Base-by-base conservation (phyloP, 441 rosid genomes). In the Erodium moschatum region DNA sequence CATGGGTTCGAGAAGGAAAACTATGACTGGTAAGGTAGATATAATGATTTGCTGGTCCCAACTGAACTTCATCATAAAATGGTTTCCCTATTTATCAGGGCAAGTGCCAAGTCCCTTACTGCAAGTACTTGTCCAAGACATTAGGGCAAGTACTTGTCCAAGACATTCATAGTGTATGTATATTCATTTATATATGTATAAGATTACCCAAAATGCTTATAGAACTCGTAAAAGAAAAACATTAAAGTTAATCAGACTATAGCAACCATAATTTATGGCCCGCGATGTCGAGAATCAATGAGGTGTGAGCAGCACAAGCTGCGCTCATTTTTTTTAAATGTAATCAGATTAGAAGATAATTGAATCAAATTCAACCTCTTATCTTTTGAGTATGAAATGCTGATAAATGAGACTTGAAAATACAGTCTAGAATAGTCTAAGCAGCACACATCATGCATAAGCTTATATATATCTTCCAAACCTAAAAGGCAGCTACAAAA, bases 401-500 rank as follows among this genome's bases (percentile, higher is more conserved):
- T 11, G 12, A 40, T 40, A 7, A 7, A 40, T 48, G 16, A 6
- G 61, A 8, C 16, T 54, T 54, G 10, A 54, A 19, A 19, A 56
- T 19, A 56, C 8, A 56, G 1, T 60, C 31, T 60, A 60, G 33
- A 3, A 21, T 54, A 16, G 11, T 54, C 11, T 54, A 54, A 6
- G 61, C 6, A 54, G 24, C 61, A 54, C 9, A 54, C 24, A 5
- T 60, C 64, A 21, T 60, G 24, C 62, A 70, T 75, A 65, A 76
- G 73, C 62, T 58, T 60, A 60, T 20, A 60, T 20, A 60, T 60
- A 19, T 10, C 33, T 19, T 21, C 64, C 64, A 44, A 78, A 27
- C 64, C 65, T 29, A 31, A 81, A 76, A 67, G 87, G 84, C 82
- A 78, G 82, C 85, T 75, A 81, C 65, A 35, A 69, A 67, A 20